phyloP scores from a whole-genome alignment of 2,329 filamentous ascomycete species.

The Fusarium sp. region DNA sequence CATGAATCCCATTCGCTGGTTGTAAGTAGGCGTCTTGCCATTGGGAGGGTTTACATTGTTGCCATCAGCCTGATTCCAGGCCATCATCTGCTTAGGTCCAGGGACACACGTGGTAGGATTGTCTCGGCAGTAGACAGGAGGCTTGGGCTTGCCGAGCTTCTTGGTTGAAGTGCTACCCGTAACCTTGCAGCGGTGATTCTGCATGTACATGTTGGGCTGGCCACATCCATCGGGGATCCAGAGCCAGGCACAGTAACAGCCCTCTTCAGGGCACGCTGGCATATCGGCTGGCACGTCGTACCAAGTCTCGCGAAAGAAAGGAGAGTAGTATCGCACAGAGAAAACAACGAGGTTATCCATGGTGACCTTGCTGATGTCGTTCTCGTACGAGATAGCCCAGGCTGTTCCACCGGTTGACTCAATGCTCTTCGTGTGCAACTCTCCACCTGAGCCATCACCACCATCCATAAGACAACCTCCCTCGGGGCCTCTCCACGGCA shows the following conservation, averaged over 20 bases:
- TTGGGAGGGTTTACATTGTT: conserved; percentile 51
- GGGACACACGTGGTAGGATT: conserved; percentile 57
- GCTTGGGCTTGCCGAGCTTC: conserved; percentile 56
- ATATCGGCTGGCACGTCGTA: conserved; percentile 49
- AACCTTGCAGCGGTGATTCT: conserved; percentile 63
- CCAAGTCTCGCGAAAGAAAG: conserved; percentile 49
- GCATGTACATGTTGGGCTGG: conserved; percentile 58
- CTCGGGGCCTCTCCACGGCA: conserved; percentile 58
- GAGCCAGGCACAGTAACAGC: conserved; percentile 51
- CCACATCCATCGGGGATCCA: conserved; percentile 50
- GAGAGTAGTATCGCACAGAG: conserved; percentile 56
- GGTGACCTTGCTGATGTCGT: conserved; percentile 59
- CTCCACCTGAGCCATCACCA: conserved; percentile 56
- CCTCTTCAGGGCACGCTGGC: conserved; percentile 46
- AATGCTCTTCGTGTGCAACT: conserved; percentile 61
- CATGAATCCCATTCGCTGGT: conserved; percentile 52
- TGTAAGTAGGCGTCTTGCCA: conserved; percentile 51
- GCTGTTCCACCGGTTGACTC: conserved; percentile 60
- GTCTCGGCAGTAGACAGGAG: conserved; percentile 58
- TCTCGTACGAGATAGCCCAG: conserved; percentile 64
- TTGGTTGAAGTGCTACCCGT: conserved; percentile 57
- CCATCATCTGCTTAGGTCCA: conserved; percentile 65
- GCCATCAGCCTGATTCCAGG: conserved; percentile 57
- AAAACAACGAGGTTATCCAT: conserved; percentile 67
- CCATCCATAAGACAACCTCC: conserved; percentile 46